A percentile compares a stretch with the other conserved stretches of the same genome.
Conservation (phyloP, 257 asterid genomes). For the Plantago ovata region DNA sequence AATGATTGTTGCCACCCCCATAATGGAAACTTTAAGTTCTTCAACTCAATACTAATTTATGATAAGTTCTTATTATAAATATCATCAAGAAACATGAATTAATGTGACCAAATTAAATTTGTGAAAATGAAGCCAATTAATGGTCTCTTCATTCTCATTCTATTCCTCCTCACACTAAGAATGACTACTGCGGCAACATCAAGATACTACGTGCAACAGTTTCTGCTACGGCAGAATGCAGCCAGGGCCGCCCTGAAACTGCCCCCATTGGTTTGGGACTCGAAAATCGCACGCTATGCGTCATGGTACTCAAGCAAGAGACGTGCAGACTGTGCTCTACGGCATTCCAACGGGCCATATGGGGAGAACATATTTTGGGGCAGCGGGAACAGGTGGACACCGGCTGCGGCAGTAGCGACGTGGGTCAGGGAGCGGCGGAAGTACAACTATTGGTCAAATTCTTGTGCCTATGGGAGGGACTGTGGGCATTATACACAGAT, state of each 20-base stretch:
- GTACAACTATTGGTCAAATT: slow-evolving; percentile 40
- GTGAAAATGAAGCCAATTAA: slow-evolving; percentile 9
- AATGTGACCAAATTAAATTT: too few species aligned
- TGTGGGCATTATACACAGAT: slow-evolving; percentile 72
- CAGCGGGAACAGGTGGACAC: slow-evolving; percentile 39
- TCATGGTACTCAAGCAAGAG: slow-evolving; percentile 30
- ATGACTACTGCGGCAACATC: slow-evolving; percentile 11
- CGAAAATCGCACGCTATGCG: slow-evolving; percentile 32
- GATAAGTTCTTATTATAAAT: too few species aligned
- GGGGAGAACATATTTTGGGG: slow-evolving; percentile 65
- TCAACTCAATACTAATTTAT: background rate
- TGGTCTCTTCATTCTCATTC: slow-evolving; percentile 9
- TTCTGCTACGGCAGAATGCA: slow-evolving; percentile 32
- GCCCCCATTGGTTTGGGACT: slow-evolving; percentile 41
- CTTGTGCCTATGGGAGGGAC: slow-evolving; percentile 38
- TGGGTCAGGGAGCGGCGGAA: slow-evolving; percentile 45
- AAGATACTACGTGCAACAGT: slow-evolving; percentile 20
- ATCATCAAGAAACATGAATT: too few species aligned
- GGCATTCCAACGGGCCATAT: slow-evolving; percentile 50
- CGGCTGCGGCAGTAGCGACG: slow-evolving; percentile 42
- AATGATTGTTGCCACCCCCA: slow-evolving; percentile 23
- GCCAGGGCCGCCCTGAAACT: slow-evolving; percentile 34
- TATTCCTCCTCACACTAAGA: slow-evolving; percentile 13
- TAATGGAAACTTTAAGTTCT: slow-evolving; percentile 15
- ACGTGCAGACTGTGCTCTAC: slow-evolving; percentile 37